Percentiles rank a stretch among this genome's conserved stretches.
These are phyloP conservation scores for Vitellaria paradoxa DNA, from an alignment of 179 eudicot species.

Conservation along the genomic window DNA sequence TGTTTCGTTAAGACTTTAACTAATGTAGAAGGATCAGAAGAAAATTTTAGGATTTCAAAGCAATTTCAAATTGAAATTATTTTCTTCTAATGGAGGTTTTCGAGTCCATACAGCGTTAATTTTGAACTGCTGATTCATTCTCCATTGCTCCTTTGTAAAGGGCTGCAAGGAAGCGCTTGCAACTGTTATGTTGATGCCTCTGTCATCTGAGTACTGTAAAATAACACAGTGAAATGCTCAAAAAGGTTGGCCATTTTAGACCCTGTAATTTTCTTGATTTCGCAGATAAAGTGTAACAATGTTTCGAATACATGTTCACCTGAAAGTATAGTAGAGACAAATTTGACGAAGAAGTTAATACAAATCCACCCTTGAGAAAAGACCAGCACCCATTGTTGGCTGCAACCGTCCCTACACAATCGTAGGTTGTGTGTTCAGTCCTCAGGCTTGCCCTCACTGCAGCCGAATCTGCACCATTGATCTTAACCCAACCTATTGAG, in stretches of 20 bases:
- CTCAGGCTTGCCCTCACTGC: conserved; percentile 49
- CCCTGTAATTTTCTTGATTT: background rate
- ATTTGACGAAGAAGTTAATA: conserved; percentile 44
- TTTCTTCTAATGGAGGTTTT: no score
- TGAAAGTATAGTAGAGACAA: conserved; percentile 49
- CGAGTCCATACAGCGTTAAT: conserved; percentile 48
- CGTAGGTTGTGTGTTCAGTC: conserved; percentile 32
- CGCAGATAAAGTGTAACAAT: background rate
- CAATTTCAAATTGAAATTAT: no score
- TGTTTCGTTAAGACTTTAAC: no score
- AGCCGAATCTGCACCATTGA: conserved; percentile 48
- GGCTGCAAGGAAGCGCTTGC: conserved; percentile 78
- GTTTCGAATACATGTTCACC: conserved; percentile 29
- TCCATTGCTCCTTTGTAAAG: conserved; percentile 77
- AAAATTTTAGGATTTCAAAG: no score
- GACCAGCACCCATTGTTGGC: conserved; percentile 89
- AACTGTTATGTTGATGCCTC: conserved; percentile 41
- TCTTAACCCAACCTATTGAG: conserved; percentile 71
- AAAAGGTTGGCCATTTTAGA: background rate
- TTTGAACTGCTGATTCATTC: conserved; percentile 52
- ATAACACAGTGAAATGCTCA: background rate
- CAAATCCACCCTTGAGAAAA: conserved; percentile 92
- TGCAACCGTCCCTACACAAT: conserved; percentile 71
- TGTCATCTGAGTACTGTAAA: conserved; percentile 48
- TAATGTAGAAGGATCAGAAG: no score